These are phyloP conservation scores for Hypoxylon crocopeplum DNA, from an alignment of 495 filamentous ascomycete species.

Conservation along the genomic window DNA sequence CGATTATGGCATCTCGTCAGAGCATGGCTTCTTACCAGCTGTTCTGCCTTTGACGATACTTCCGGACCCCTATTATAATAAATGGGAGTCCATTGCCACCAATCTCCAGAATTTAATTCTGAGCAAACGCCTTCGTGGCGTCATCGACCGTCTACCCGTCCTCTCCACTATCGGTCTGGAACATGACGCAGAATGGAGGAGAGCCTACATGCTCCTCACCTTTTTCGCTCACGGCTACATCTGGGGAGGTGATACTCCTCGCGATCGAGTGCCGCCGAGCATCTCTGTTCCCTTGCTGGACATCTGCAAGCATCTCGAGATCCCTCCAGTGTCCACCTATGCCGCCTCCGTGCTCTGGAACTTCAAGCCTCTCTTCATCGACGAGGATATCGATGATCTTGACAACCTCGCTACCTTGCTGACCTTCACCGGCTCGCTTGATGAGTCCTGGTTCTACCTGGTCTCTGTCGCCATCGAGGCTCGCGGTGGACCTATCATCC, in stretches of 20 bases:
- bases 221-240: slow-evolving; percentile 94
- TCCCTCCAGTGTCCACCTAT: slow-evolving; percentile 95
- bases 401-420: slow-evolving; percentile 83
- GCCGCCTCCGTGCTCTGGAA: slow-evolving; percentile 94
- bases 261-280: slow-evolving; percentile 80
- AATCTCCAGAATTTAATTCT: slow-evolving; percentile 89
- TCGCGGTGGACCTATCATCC: slow-evolving; percentile 84
- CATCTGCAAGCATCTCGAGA: slow-evolving; percentile 79
- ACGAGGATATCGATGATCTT: slow-evolving; percentile 79
- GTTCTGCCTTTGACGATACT: slow-evolving; percentile 80
- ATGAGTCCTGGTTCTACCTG: slow-evolving; percentile 98
- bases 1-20: slow-evolving; percentile 87
- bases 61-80: slow-evolving; percentile 87
- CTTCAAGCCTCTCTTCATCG: slow-evolving; percentile 84
- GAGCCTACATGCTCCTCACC: slow-evolving; percentile 84
- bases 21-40: slow-evolving; percentile 86
- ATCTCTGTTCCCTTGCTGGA: slow-evolving; percentile 83
- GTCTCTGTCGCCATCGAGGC: slow-evolving; percentile 96
- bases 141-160: slow-evolving; percentile 79
- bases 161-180: slow-evolving; percentile 80
- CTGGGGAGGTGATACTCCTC: slow-evolving; percentile 87
- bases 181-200: slow-evolving; percentile 86
- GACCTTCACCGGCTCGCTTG: slow-evolving; percentile 93
- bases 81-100: slow-evolving; percentile 84
- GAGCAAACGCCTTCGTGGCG: slow-evolving; percentile 76